Evolutionary conservation across 2,329 filamentous ascomycete genomes (phyloP).

Genomic region (Penicillium sp.): DNA sequence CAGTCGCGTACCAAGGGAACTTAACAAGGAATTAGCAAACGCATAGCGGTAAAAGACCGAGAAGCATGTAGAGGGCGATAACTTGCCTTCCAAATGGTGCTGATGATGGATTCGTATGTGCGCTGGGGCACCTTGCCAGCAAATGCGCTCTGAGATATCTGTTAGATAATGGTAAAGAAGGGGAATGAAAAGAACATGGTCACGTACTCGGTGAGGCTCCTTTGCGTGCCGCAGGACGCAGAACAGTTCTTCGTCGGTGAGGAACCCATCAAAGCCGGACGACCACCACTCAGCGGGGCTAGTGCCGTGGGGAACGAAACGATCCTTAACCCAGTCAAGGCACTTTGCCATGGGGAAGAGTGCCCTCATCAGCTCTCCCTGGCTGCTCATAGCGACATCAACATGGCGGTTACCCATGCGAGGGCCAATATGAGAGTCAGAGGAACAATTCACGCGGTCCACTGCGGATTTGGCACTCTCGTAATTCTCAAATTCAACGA

Average conservation of each 20-base stretch:
- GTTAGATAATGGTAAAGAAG: neutral
- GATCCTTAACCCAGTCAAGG: slow-evolving; percentile 44
- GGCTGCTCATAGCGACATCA: slow-evolving; percentile 46
- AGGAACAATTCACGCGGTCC: slow-evolving; percentile 35
- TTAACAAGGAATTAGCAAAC: slow-evolving; percentile 21
- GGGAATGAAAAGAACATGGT: neutral
- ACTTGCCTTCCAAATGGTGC: slow-evolving; percentile 50
- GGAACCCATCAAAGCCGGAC: slow-evolving; percentile 52
- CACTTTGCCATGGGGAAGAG: slow-evolving; percentile 54
- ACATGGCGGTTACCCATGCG: slow-evolving; percentile 51
- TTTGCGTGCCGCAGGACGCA: slow-evolving; percentile 49
- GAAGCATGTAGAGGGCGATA: neutral
- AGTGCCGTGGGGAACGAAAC: slow-evolving; percentile 34
- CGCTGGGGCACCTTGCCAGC: slow-evolving; percentile 51
- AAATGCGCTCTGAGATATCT: slow-evolving; percentile 47
- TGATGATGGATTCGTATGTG: slow-evolving; percentile 54
- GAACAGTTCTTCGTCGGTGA: slow-evolving; percentile 52
- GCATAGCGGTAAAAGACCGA: neutral
- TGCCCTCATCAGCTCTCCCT: slow-evolving; percentile 50
- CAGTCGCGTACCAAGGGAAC: slow-evolving; percentile 52
- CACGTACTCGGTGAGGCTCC: slow-evolving; percentile 49
- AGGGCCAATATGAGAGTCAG: slow-evolving; percentile 38
- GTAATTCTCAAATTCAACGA: slow-evolving; percentile 45
- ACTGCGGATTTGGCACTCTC: slow-evolving; percentile 41
- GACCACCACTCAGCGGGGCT: slow-evolving; percentile 42